Conservation (phyloP, 1,284 basidiomycete species). For the Athelia sp. region DNA sequence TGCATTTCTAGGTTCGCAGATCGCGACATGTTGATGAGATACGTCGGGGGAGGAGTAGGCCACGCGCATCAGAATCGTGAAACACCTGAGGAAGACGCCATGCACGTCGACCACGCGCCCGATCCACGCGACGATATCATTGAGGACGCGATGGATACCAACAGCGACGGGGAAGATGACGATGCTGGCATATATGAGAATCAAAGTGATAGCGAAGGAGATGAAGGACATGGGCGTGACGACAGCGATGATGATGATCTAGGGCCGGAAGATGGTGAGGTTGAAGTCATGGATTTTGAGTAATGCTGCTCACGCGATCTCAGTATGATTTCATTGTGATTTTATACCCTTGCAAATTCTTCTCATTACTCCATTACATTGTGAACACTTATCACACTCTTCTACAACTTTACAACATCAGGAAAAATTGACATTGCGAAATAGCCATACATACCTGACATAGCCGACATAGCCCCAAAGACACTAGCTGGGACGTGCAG, state of each 20-base stretch:
- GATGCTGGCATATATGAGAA: not conserved
- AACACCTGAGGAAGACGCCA: not conserved
- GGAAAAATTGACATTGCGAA: too few relatives aligned
- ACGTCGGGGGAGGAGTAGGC: slow-evolving; percentile 9
- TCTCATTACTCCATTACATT: too few relatives aligned
- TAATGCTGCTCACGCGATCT: too few relatives aligned
- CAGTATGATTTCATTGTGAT: too few relatives aligned
- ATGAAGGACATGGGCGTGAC: not conserved
- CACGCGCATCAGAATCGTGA: slow-evolving; percentile 1
- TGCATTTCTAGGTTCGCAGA: slow-evolving; percentile 9
- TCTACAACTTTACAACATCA: too few relatives aligned
- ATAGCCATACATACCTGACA: too few relatives aligned
- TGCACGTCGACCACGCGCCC: not conserved
- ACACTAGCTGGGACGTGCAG: too few relatives aligned
- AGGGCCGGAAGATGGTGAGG: not conserved
- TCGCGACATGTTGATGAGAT: slow-evolving; percentile 9
- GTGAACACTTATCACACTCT: too few relatives aligned
- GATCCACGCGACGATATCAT: not conserved
- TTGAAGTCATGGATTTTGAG: not conserved
- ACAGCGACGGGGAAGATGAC: not conserved
- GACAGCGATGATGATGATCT: not conserved
- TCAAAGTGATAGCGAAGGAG: not conserved
- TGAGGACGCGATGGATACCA: not conserved
- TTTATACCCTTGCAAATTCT: too few relatives aligned
- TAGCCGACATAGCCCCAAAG: too few relatives aligned